Base-by-base conservation (phyloP, 257 asterid genomes). In the Solanum rostratum region DNA sequence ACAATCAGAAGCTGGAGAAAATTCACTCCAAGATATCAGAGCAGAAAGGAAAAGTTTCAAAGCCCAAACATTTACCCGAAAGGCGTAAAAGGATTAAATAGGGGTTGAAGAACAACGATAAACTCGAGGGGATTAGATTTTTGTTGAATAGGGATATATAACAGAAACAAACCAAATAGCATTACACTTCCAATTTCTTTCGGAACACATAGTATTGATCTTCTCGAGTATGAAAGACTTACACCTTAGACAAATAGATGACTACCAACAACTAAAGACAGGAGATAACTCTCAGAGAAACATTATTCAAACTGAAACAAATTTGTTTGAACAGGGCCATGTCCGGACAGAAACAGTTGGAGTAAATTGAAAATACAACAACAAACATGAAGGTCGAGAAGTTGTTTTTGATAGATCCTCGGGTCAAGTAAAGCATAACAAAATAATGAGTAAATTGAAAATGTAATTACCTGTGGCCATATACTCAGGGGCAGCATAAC, bases 401-500 rank as follows among this genome's bases (percentile, higher is more conserved):
- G 11, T n/a, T 57, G 29, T 57, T 57, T 57, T 6, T 13, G 14
- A 57, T 10, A 57, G 29, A 57, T 13, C 7, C 10, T 13, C 70
- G 1, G 30, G 39, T 62, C 3, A 62, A 6, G 39, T 62, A 62
- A 62, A 62, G 70, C 70, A 62, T 27, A 62, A 62, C 39, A 12
- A 33, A 33, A 62, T 19, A 62, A 27, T 27, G 27, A 22, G 22
- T 20, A 63, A 52, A 14, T 33, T 79, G 54, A 9, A 63, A 8
- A 45, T 16, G 80, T 33, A 78, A 81, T 53, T 80, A 90, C 92
- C 92, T 60, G 91, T 90, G 82, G 90, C 90, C 85, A 88, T 81
- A 69, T 90, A 90, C 79, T 90, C 92, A 0, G 92, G 92, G 68
- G 92, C 91, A 1, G 92, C 92, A 85, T 90, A 90, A 16, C 92